Base-by-base conservation (phyloP, 441 rosid genomes). In the Erodium texanum region DNA sequence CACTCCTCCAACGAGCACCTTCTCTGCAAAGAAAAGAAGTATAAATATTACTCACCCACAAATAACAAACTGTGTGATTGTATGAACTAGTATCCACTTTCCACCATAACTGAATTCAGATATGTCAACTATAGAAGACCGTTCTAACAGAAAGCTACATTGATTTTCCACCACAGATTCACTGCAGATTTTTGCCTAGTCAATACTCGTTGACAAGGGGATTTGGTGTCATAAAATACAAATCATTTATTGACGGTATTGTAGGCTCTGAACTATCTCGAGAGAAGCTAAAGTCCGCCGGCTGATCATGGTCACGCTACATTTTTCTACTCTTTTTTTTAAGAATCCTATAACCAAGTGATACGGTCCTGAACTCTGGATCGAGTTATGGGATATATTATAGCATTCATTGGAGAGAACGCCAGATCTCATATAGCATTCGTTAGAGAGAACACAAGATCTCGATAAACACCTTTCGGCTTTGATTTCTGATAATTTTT, bases 1-100 rank as follows among this genome's bases (percentile, higher is more conserved):
- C 99, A 95, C 74, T 95, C 96, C 84, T 95, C 98, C 85, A 95
- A 82, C 18, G 88, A 89, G 76, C 87, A 82, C 78, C 96, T 87
- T 86, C 99, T 89, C 99, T 95, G 98, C 76, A 85, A 85, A 63
- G 84, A 81, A 77, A 73, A 70, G 24, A 32, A 32, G 5, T 82
- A 69, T 82, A 85, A 80, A 76, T 68, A 78, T 79, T 66, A 74
- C 74, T 68, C 75, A 75, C 68, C 27, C 48, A 41, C 32, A 62
- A 6, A 32, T 52, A 66, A 64, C 67, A 9, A 11, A 56, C 32
- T 5, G 8, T 50, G 6, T 50, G 59, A 7, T 52, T 52, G 9
- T 52, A 52, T 52, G 59, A 52, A 52, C 19, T 16, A 52, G 59
- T 18, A 16, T n/a, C 59, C 18, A 52, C 59, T 52, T 52, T 52